phyloP scores from a whole-genome alignment of 1,284 basidiomycete species.

The Papiliotrema fonsecae region DNA sequence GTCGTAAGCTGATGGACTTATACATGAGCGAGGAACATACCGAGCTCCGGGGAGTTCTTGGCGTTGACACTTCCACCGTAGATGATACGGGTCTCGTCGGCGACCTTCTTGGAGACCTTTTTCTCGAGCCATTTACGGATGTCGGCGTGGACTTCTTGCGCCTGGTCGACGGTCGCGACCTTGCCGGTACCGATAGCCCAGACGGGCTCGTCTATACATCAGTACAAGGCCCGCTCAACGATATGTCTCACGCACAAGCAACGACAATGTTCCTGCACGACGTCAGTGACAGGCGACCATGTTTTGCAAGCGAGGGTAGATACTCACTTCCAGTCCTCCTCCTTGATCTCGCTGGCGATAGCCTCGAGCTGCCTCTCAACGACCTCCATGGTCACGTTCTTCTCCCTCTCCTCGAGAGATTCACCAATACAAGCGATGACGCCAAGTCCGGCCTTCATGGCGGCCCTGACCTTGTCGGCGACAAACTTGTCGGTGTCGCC shows the following conservation, averaged over 20 bases:
- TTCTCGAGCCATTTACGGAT: conserved; percentile 72
- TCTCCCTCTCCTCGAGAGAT: conserved; percentile 84
- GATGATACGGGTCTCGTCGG: conserved; percentile 78
- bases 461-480: conserved; percentile 76
- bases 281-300: neutral
- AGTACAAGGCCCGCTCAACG: conserved; percentile 24
- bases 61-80: conserved; percentile 93
- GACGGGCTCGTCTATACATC: conserved; percentile 70
- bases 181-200: conserved; percentile 99
- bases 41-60: conserved; percentile 78
- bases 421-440: conserved; percentile 97
- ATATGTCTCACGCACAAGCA: conserved; percentile 54
- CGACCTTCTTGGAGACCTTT: conserved; percentile 64
- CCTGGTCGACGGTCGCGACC: conserved; percentile 75
- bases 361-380: conserved; percentile 78
- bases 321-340: conserved; percentile 72
- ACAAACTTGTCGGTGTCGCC: conserved; percentile 78
- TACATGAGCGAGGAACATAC: conserved; percentile 51
- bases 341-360: conserved; percentile 60
- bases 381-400: conserved; percentile 69
- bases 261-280: conserved; percentile 74
- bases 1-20: neutral
- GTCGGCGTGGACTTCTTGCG: conserved; percentile 85
- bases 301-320: neutral
- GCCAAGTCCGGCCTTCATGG: conserved; percentile 59